phyloP scores from a whole-genome alignment of 257 asterid species.

The Solanum microdontum region DNA sequence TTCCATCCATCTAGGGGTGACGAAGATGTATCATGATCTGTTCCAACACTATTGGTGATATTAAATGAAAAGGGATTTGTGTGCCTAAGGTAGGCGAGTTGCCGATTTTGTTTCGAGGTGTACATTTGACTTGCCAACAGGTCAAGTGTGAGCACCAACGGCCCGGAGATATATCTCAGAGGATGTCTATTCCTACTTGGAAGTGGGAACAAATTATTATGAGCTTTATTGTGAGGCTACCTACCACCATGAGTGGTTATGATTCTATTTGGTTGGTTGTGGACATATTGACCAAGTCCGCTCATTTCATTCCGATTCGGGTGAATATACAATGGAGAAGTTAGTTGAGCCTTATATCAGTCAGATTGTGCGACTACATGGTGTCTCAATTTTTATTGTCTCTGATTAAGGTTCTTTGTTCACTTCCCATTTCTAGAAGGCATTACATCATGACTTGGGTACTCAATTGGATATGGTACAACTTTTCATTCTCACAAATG shows the following conservation, averaged over 20 bases:
- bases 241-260: not conserved
- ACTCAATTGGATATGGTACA: not conserved
- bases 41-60: not conserved
- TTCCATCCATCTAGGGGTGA: not conserved
- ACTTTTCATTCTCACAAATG: too few relatives aligned
- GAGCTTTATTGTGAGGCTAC: not conserved
- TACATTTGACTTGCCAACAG: not conserved
- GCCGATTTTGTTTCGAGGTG: not conserved
- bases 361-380: not conserved
- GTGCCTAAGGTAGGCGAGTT: too few relatives aligned
- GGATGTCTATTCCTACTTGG: not conserved
- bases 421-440: not conserved
- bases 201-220: not conserved
- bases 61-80: too few relatives aligned
- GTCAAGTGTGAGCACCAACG: not conserved
- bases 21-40: not conserved
- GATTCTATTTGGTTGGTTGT: not conserved
- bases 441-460: not conserved
- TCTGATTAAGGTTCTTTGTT: not conserved
- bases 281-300: not conserved
- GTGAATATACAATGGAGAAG: not conserved
- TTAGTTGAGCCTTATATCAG: too few relatives aligned
- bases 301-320: not conserved
- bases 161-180: accelerated
- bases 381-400: not conserved